Evolutionary conservation across 306 rosid genomes (phyloP), one percentile per base, ranked within the genome.

Genomic region (Pyrus bretschneideri): DNA sequence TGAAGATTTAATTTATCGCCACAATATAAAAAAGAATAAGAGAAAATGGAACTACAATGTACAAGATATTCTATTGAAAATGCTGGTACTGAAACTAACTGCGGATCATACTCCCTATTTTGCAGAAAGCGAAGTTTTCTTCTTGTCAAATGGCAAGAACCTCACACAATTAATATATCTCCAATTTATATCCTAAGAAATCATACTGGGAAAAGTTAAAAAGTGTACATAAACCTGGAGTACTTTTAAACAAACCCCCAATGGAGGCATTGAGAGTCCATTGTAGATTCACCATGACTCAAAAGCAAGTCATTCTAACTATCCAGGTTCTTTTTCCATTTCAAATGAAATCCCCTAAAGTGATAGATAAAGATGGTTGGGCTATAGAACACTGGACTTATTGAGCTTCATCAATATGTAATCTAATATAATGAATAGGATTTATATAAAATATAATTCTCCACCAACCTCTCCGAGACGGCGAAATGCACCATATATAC

Each of bases 401-500:
- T 14, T 23, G 19, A 17, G 44, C 12, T 72, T n/a, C n/a, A 57
- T 55, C 45, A 35, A 38, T 22, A 57, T 33, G 49, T 9, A 35
- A 72, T 55, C 22, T 22, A 57, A 33, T 4, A 55, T 57, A 22
- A 7, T 38, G n/a, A 19, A 58, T n/a, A 72, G 42, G 23, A 40
- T 59, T 3, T 58, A 31, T 22, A 57, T 19, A 55, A 3, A 33
- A 69, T 68, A 80, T 33, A 64, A 80, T 69, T 57, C 33, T n/a
- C 66, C 84, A 89, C 90, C 62, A 86, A 95, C 97, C 99, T 95
- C 99, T 83, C 99, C 97, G 81, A 95, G 86, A 67, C 96, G 96
- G 58, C 97, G 88, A 86, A 92, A 92, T 79, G 99, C 99, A 77
- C 99, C 99, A 81, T 90, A 90, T 75, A 95, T 82, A 75, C 99